Base-by-base conservation (phyloP, 1,284 basidiomycete species). In the Irpex sp. region DNA sequence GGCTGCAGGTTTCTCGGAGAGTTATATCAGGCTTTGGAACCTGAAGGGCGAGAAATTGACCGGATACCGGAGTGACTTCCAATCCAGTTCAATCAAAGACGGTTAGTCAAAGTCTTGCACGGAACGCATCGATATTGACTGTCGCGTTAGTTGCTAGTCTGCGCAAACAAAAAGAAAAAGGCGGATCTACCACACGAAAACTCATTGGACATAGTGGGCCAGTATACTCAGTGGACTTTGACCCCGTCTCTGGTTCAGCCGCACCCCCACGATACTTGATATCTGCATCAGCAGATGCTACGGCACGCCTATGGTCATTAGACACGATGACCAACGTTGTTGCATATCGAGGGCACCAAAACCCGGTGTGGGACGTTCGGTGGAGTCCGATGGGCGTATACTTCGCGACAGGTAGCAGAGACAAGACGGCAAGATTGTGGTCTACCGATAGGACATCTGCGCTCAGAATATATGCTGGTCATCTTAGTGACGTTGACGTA, bases 351-450 rank as follows among this genome's bases (percentile, higher is more conserved):
- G 97, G 97, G 0, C 97, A 99, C 72, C 91, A 97, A 73, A 96
- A 97, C 74, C 96, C 97, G 0, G 90, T 99, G 0, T 99, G 97
- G 97, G 96, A 98, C 69, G 94, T 97, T 7, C 90, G 98, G 74
- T 99, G 97, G 97, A 95, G 93, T 67, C 96, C 97, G 5, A 87
- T 94, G 79, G 97, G 97, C 4, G 89, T 97, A n/a, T 98, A 99
- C 78, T 99, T 99, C 76, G 97, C 97, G 0, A 97, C 94, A 9
- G 95, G 88, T 4, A 96, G 94, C 72, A 82, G 97, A 58, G 97
- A 99, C 76, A 82, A 94, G 65, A 98, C 97, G 1, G 97, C 97
- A 0, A 84, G 97, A 68, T 81, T 99, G 51, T 99, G 97, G 97
- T 94, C 92, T 36, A 96, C 96, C 2, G 97, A 99, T 73, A 82